These are phyloP conservation scores for Chlamydomonas sp. DNA, from an alignment of 139 green algal genomes.

Conservation along the genomic window DNA sequence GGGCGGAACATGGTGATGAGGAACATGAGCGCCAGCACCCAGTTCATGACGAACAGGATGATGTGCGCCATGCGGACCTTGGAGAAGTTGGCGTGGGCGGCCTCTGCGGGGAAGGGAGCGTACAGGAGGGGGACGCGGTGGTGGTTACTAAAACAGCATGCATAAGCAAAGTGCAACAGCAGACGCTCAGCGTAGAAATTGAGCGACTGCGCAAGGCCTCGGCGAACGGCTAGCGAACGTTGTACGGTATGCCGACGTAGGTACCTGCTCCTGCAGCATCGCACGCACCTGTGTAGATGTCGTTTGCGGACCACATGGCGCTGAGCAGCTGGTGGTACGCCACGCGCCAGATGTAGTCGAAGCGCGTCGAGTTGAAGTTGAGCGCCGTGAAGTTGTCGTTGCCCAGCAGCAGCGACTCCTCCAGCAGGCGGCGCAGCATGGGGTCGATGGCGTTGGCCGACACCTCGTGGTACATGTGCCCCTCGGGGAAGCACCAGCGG, in stretches of 20 bases:
- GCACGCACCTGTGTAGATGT: slow-evolving; percentile 31
- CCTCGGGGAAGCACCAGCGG: slow-evolving; percentile 38
- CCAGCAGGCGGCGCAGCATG: slow-evolving; percentile 34
- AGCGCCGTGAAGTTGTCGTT: slow-evolving; percentile 22
- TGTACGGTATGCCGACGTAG: background rate
- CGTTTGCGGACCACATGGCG: slow-evolving; percentile 23
- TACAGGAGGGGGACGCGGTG: background rate
- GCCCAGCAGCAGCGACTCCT: slow-evolving; percentile 36
- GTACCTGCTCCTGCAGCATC: background rate
- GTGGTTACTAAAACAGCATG: background rate
- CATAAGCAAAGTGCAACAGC: background rate
- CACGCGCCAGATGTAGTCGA: slow-evolving; percentile 43
- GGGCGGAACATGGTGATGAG: slow-evolving; percentile 49
- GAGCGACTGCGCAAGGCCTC: background rate
- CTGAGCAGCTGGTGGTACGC: slow-evolving; percentile 40
- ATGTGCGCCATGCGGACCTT: slow-evolving; percentile 44
- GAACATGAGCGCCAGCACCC: slow-evolving; percentile 37
- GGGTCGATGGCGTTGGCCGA: slow-evolving; percentile 26
- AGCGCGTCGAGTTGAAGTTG: slow-evolving; percentile 35
- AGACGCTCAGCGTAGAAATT: background rate
- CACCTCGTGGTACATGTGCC: slow-evolving; percentile 46
- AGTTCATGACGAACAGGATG: slow-evolving; percentile 41
- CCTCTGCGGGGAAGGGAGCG: background rate
- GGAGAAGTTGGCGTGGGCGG: slow-evolving; percentile 28
- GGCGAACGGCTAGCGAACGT: background rate